These are phyloP conservation scores for Beta corolliflora DNA, from an alignment of 179 eudicot genomes.

Conservation along the genomic window DNA sequence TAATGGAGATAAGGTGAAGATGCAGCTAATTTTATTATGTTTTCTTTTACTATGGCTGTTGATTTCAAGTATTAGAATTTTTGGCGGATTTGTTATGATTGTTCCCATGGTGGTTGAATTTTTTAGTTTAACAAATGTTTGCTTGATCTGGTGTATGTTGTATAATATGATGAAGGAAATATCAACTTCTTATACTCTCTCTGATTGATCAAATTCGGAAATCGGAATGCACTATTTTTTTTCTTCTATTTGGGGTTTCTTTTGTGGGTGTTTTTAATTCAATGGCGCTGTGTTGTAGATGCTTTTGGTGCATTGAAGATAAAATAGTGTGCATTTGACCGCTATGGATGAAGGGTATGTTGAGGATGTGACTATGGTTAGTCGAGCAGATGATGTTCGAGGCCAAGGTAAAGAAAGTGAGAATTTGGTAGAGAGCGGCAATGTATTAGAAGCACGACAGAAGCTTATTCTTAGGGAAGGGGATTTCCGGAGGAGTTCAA, in stretches of 20 bases:
- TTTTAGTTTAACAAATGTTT: background rate
- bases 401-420: slow-evolving; percentile 52
- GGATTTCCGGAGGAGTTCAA: slow-evolving; percentile 38
- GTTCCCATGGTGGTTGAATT: background rate
- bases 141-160: slow-evolving; percentile 11
- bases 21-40: background rate
- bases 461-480: slow-evolving; percentile 47
- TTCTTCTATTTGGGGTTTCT: background rate
- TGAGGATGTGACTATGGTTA: slow-evolving; percentile 48
- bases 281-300: slow-evolving; percentile 26
- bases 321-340: background rate
- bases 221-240: background rate
- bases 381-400: slow-evolving; percentile 40
- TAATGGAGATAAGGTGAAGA: slow-evolving; percentile 7
- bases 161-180: background rate
- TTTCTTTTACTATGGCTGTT: background rate
- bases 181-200: background rate
- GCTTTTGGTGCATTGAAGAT: slow-evolving; percentile 27
- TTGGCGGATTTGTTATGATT: background rate
- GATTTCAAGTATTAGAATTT: background rate
- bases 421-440: slow-evolving; percentile 36
- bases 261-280: background rate
- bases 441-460: slow-evolving; percentile 44
- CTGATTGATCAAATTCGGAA: slow-evolving; percentile 7
- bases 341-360: slow-evolving; percentile 63